Conservation (phyloP, 1,139 yeast species). For the Petasospora rhodanensis region DNA sequence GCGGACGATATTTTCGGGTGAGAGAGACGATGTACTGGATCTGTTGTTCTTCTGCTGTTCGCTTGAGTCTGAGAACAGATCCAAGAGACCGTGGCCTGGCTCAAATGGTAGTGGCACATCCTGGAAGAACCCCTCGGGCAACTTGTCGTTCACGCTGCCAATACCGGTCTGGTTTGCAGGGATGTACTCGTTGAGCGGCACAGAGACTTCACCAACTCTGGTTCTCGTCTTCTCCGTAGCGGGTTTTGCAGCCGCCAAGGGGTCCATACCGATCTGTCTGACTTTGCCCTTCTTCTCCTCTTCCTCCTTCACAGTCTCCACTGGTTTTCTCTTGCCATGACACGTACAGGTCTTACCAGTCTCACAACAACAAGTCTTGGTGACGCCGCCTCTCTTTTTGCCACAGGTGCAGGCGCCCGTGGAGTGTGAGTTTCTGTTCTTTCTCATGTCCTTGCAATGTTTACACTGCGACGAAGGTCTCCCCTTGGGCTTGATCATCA, state of each 20-base stretch:
- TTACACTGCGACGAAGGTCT: conserved; percentile 90
- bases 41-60: conserved; percentile 2
- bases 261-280: conserved; percentile 28
- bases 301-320: conserved; percentile 1
- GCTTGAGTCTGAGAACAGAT: conserved; percentile 27
- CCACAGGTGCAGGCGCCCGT: conserved; percentile 69
- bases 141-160: conserved; percentile 28
- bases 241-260: conserved; percentile 26
- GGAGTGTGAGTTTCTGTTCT: conserved; percentile 59
- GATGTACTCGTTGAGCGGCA: conserved; percentile 42
- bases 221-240: conserved; percentile 25
- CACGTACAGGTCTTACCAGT: conserved; percentile 58
- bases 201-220: conserved; percentile 40
- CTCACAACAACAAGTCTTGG: conserved; percentile 51
- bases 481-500: conserved; percentile 94
- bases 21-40: conserved; percentile 4
- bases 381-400: conserved; percentile 28
- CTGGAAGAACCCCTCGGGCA: conserved; percentile 25
- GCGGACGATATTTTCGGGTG: conserved; percentile 4
- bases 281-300: conserved; percentile 10
- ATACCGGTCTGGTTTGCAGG: conserved; percentile 29
- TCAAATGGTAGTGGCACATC: conserved; percentile 31
- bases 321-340: conserved; percentile 32
- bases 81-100: conserved; percentile 37
- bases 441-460: conserved; percentile 80